Evolutionary conservation across 208 protist genomes (phyloP).

Genomic region (Porcisia deanei): DNA sequence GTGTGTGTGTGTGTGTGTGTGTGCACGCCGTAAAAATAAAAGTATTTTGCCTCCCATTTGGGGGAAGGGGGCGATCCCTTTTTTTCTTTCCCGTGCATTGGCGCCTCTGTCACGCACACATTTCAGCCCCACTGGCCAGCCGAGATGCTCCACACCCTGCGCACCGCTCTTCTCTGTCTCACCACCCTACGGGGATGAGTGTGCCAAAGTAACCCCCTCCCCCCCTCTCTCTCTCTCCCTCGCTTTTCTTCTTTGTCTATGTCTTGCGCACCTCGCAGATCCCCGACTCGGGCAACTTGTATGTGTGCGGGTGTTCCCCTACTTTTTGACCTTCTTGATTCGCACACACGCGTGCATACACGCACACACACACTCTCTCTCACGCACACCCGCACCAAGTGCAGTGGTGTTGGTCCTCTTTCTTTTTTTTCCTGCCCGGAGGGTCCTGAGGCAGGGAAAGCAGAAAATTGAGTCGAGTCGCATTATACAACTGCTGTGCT

Average conservation of each 20-base stretch:
- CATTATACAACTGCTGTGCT: neutral
- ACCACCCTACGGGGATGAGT: neutral
- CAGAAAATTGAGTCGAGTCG: neutral
- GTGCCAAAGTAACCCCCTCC: slow-evolving; percentile 11
- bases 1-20: no score
- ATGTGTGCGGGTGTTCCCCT: neutral
- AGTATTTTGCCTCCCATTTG: no score
- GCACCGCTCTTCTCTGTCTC: neutral
- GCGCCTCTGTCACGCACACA: neutral
- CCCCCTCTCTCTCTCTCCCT: slow-evolving; percentile 1
- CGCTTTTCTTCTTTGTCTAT: neutral
- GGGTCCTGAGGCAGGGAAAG: neutral
- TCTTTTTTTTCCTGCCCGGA: neutral
- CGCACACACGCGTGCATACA: no score
- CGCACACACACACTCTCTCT: no score
- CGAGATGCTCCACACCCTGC: neutral
- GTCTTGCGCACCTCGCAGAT: neutral
- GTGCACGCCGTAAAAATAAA: neutral
- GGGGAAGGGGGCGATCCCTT: no score
- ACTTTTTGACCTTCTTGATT: neutral
- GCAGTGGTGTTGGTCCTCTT: neutral
- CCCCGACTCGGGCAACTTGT: neutral
- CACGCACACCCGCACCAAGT: neutral
- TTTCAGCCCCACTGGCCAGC: neutral
- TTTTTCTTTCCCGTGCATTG: neutral